A percentile compares a stretch with the other conserved stretches of the same genome.
Conservation (phyloP, 1,284 basidiomycete species). For the Mycena sp. region DNA sequence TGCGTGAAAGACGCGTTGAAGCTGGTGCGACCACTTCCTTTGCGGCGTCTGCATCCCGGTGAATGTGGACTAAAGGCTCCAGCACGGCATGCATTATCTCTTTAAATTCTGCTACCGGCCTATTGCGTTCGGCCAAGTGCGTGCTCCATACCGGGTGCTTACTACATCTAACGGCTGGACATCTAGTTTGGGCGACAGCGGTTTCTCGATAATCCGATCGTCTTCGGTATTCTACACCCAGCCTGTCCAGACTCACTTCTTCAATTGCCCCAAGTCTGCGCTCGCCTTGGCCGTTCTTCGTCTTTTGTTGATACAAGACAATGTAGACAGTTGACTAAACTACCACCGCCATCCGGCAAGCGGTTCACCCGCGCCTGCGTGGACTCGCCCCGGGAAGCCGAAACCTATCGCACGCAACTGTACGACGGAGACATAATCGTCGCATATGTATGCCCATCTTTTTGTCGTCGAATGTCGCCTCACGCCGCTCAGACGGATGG, state of each 20-base stretch:
- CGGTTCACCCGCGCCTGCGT: constrained; percentile 44
- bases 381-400: constrained; percentile 62
- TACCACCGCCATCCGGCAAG: constrained; percentile 44
- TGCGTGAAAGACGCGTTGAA: constrained; percentile 61
- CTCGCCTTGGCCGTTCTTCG: background rate
- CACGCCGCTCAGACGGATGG: constrained; percentile 68
- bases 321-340: constrained; percentile 62
- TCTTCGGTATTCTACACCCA: constrained; percentile 61
- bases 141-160: constrained; percentile 27
- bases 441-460: constrained; percentile 54
- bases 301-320: constrained; percentile 25
- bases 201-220: constrained; percentile 71
- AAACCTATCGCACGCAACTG: constrained; percentile 59
- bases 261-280: constrained; percentile 68
- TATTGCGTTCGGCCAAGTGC: constrained; percentile 72
- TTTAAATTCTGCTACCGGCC: constrained; percentile 67
- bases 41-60: constrained; percentile 47
- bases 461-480: constrained; percentile 4
- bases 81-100: constrained; percentile 76
- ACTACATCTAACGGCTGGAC: background rate
- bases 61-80: constrained; percentile 59
- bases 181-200: constrained; percentile 73
- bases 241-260: constrained; percentile 67
- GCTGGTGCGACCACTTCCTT: constrained; percentile 60
- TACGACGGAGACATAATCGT: constrained; percentile 68